phyloP scores from a whole-genome alignment of 768 basidiomycete species.

The Mycena maculata region DNA sequence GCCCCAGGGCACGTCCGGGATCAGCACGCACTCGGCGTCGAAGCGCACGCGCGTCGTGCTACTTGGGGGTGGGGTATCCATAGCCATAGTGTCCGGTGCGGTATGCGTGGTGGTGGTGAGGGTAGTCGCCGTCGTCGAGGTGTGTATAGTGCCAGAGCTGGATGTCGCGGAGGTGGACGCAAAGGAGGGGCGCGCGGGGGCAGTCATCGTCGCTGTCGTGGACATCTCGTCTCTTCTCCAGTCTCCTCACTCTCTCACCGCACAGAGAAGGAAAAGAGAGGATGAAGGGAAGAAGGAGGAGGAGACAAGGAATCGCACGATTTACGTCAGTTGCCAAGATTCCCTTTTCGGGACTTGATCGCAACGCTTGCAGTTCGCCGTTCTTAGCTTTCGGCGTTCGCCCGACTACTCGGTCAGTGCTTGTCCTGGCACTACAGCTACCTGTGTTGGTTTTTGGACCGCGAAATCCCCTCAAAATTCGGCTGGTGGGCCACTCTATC shows the following conservation, averaged over 20 bases:
- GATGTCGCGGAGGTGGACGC: background rate
- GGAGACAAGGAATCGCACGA: conserved; percentile 8
- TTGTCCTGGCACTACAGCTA: no score
- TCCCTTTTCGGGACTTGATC: no score
- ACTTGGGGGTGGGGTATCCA: background rate
- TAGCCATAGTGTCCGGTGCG: background rate
- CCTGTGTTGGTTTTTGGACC: no score
- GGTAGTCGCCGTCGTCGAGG: background rate
- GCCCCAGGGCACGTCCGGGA: conserved; percentile 63
- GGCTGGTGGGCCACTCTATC: no score
- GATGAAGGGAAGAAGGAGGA: background rate
- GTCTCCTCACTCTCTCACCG: background rate
- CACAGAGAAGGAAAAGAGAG: background rate
- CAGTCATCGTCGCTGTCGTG: background rate
- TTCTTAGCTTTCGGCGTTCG: no score
- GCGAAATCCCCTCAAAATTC: no score
- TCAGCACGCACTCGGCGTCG: conserved; percentile 78
- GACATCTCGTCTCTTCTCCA: no score
- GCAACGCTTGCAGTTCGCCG: no score
- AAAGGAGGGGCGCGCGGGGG: background rate
- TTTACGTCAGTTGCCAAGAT: conserved; percentile 3
- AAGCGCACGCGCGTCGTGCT: conserved; percentile 64
- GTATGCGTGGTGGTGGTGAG: background rate
- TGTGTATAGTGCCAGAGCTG: background rate
- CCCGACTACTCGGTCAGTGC: no score